A percentile compares a stretch with the other conserved stretches of the same genome.
Evolutionary conservation across 2,329 filamentous ascomycete species (phyloP).

Genomic region (Aspergillus cejpii): DNA sequence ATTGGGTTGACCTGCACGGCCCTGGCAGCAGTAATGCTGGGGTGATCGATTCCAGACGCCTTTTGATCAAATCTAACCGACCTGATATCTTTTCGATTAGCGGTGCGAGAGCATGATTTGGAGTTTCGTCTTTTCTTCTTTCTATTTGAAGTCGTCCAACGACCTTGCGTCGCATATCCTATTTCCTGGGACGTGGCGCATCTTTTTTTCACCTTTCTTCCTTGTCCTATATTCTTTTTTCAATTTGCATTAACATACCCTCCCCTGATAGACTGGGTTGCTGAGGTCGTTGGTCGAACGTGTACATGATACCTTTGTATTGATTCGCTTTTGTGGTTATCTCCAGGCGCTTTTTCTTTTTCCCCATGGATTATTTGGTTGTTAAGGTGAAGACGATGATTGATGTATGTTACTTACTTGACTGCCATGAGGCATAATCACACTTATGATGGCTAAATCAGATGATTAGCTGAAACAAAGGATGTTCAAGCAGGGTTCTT

Average conservation of each 20-base stretch:
- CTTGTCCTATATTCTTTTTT: constrained; percentile 11
- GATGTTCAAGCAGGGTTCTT: too few species aligned
- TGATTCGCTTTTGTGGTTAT: constrained; percentile 9
- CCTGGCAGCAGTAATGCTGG: constrained; percentile 36
- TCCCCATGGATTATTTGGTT: constrained; percentile 5
- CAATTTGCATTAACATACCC: constrained; percentile 22
- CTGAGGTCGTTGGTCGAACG: constrained; percentile 19
- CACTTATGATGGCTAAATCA: not conserved
- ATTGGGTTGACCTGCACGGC: constrained; percentile 37
- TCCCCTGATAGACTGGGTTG: constrained; percentile 23
- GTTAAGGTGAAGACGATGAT: constrained; percentile 1
- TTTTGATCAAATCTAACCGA: not conserved
- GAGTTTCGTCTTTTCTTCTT: constrained; percentile 12
- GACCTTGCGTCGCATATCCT: constrained; percentile 12
- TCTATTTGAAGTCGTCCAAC: constrained; percentile 7
- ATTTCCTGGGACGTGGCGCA: not conserved
- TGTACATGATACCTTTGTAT: constrained; percentile 33
- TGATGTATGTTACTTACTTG: not conserved
- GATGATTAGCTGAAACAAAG: too few species aligned
- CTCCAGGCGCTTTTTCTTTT: not conserved
- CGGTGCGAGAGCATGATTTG: constrained; percentile 10
- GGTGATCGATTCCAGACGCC: constrained; percentile 16
- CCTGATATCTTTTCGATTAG: constrained; percentile 1
- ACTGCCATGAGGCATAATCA: not conserved
- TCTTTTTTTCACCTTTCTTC: constrained; percentile 15